Percentiles rank a stretch among this genome's conserved stretches.
Evolutionary conservation across 164 flowering plant genomes (phyloP).

Genomic region (Sedum album): DNA sequence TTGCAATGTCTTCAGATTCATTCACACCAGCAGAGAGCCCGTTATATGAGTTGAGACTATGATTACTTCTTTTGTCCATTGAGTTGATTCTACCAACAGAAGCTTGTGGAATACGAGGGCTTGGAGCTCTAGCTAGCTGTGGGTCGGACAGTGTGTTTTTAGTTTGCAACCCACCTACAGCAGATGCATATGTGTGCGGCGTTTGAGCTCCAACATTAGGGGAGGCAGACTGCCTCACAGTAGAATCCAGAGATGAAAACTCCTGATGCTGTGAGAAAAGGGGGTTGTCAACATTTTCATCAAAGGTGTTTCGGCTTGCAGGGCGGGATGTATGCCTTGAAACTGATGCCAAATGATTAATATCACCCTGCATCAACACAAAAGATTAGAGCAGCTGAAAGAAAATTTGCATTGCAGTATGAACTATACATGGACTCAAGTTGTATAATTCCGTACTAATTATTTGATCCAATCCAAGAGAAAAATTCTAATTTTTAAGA

Average conservation of each 20-base stretch:
- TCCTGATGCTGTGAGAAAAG: conserved; percentile 48
- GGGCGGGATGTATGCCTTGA: conserved; percentile 68
- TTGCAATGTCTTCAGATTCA: conserved; percentile 43
- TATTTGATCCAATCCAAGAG: not conserved
- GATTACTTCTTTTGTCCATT: conserved; percentile 39
- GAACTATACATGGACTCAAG: not conserved
- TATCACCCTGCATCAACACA: conserved; percentile 50
- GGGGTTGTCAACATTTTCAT: conserved; percentile 37
- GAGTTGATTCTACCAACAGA: conserved; percentile 51
- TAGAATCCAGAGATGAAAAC: conserved; percentile 20
- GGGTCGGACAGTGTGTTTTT: conserved; percentile 79
- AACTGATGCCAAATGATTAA: conserved; percentile 29
- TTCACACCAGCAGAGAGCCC: conserved; percentile 31
- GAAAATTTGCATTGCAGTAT: not conserved
- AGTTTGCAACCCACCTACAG: conserved; percentile 66
- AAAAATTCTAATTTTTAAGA: not conserved
- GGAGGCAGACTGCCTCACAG: conserved; percentile 3
- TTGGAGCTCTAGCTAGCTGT: conserved; percentile 60
- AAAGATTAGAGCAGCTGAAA: conserved; percentile 25
- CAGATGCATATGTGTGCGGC: conserved; percentile 60
- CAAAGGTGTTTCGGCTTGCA: conserved; percentile 63
- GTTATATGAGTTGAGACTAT: conserved; percentile 31
- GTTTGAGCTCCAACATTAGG: conserved; percentile 31
- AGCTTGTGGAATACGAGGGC: conserved; percentile 67
- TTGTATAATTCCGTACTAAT: not conserved